These are phyloP conservation scores for Aspergillus diversus DNA, from an alignment of 495 filamentous ascomycete genomes.

Conservation along the genomic window DNA sequence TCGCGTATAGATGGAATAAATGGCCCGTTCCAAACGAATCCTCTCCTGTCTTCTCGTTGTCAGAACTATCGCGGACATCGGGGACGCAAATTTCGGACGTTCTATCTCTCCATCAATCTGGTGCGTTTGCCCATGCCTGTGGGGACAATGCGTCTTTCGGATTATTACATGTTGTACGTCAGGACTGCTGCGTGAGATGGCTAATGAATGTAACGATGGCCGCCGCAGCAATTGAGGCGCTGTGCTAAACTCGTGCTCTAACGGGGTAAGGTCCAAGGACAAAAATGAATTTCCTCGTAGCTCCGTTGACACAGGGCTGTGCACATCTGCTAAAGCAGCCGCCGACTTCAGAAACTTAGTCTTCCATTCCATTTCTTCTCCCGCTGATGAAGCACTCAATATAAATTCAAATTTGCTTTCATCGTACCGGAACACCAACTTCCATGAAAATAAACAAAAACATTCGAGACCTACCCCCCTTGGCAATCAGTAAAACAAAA, in stretches of 20 bases:
- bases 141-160: constrained; percentile 79
- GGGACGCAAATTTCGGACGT: constrained; percentile 30
- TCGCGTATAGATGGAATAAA: constrained; percentile 83
- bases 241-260: constrained; percentile 73
- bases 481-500: neutral
- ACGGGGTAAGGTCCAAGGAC: constrained; percentile 68
- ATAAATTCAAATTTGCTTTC: constrained; percentile 82
- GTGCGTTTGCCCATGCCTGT: constrained; percentile 48
- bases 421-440: constrained; percentile 80
- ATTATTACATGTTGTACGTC: constrained; percentile 76
- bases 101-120: constrained; percentile 36
- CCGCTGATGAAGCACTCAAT: constrained; percentile 82
- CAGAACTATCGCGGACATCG: constrained; percentile 35
- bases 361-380: constrained; percentile 80
- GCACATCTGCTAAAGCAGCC: constrained; percentile 28
- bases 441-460: constrained; percentile 88
- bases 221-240: constrained; percentile 72
- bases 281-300: constrained; percentile 53
- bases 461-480: constrained; percentile 72
- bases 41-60: constrained; percentile 73
- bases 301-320: constrained; percentile 31
- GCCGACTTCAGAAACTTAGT: constrained; percentile 43
- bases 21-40: constrained; percentile 71
- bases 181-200: constrained; percentile 63
- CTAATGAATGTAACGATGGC: constrained; percentile 79